Conservation (phyloP, 805 yeast species). For the Diddensiella transvaalensis region DNA sequence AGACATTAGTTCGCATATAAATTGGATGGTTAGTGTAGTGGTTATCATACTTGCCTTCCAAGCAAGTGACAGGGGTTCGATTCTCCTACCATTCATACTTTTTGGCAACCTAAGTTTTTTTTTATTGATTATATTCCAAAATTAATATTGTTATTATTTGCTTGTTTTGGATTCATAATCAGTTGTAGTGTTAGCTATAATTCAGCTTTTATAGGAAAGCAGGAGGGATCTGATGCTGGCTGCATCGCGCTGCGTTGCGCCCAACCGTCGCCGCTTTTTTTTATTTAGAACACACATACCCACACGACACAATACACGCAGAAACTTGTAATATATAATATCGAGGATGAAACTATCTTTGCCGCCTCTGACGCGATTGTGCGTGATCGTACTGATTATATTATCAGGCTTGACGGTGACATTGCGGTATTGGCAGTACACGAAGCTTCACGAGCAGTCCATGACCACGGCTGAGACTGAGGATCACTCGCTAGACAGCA, state of each 20-base stretch:
- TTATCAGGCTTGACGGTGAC: conserved; percentile 7
- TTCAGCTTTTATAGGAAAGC: too few relatives aligned
- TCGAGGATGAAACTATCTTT: conserved; percentile 13
- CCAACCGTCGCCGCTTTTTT: too few relatives aligned
- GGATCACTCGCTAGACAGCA: neutral
- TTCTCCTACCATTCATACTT: conserved; percentile 69
- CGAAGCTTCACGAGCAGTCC: neutral
- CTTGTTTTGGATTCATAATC: too few relatives aligned
- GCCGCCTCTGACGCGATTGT: conserved; percentile 20
- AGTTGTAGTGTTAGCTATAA: too few relatives aligned
- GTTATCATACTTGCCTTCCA: conserved; percentile 92
- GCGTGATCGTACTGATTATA: conserved; percentile 5
- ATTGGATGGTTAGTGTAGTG: conserved; percentile 85
- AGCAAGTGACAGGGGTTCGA: conserved; percentile 94
- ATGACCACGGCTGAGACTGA: neutral
- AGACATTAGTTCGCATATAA: neutral
- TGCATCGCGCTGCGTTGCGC: too few relatives aligned
- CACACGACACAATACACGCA: too few relatives aligned
- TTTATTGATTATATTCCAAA: too few relatives aligned
- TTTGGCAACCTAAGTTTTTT: too few relatives aligned
- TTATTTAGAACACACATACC: too few relatives aligned
- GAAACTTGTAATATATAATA: too few relatives aligned
- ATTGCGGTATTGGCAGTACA: conserved; percentile 13
- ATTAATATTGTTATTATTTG: too few relatives aligned
- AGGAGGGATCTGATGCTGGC: too few relatives aligned